Evolutionary conservation across 1,284 basidiomycete species (phyloP), one percentile per base, ranked within the genome.

Genomic region (Tylopilus orsonianus): DNA sequence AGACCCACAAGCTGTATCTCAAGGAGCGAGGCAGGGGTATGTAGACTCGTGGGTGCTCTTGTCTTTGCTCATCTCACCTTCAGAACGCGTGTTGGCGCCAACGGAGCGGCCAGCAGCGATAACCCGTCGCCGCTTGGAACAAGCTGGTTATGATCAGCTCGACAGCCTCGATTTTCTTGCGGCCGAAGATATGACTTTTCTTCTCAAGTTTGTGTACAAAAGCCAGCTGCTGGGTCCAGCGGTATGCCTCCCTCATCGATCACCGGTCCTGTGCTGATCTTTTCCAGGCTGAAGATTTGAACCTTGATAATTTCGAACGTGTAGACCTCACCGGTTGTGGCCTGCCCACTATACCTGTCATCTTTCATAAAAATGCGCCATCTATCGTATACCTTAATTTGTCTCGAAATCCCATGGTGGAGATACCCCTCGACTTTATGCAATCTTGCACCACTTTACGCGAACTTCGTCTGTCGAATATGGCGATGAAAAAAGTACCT

Each of bases 381-480:
- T 83, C 83, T 42, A 94, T 99, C 61, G 77, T 91, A 57, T 87
- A 81, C 43, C 85, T 99, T 50, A 93, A 93, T 58, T 79, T 99
- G 8, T 96, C 94, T 3, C 84, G 90, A 50, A 99, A 99, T 64
- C 94, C 96, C 1, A 93, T 97, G 81, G 82, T 95, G 46, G 96
- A 99, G 66, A 86, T 99, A 30, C 97, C 97, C 0, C 82, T 93
- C 41, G 97, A 99, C 71, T 99, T 99, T 66, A 88, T 97, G 44
- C 92, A 98, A 69, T 83, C 88, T 9, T 97, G 94, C 64, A 83
- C 81, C 3, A 81, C 75, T 5, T 78, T 99, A 24, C 85, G 87
- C 43, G 93, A 96, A 60, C 81, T 99, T 42, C 83, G 88, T 8
- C 75, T 99, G 46, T 88, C 88, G n/a, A 85, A 93, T 58, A 94